Conservation (phyloP, 2,329 filamentous ascomycete species). For the Elsinoe ampelina region DNA sequence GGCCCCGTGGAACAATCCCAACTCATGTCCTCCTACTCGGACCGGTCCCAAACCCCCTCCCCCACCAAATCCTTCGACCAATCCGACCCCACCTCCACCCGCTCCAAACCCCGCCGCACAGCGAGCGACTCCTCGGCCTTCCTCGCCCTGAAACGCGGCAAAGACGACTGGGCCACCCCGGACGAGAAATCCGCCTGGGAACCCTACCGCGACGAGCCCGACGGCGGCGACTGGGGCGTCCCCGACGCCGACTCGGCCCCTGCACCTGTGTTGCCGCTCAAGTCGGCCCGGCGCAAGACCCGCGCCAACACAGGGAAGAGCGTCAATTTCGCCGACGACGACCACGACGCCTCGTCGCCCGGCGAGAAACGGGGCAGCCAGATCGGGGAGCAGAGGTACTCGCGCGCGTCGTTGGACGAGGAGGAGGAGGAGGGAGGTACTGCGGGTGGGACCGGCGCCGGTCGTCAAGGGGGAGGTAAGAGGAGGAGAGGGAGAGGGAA, state of each 20-base stretch:
- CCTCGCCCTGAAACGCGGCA: constrained; percentile 33
- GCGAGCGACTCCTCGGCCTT: constrained; percentile 36
- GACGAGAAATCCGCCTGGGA: constrained; percentile 18
- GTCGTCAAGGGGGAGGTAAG: background rate
- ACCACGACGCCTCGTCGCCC: background rate
- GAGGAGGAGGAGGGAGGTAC: constrained; percentile 31
- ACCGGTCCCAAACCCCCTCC: constrained; percentile 14
- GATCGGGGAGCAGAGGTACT: constrained; percentile 55
- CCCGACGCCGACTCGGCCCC: background rate
- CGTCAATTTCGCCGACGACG: constrained; percentile 32
- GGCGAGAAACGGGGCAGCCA: background rate
- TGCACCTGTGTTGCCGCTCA: background rate
- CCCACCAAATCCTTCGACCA: constrained; percentile 8
- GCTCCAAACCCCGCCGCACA: constrained; percentile 30
- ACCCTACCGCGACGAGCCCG: constrained; percentile 24
- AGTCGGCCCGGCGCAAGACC: constrained; percentile 16
- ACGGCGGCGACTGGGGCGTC: constrained; percentile 28
- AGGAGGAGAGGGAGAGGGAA: constrained; percentile 24
- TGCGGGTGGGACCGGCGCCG: constrained; percentile 10
- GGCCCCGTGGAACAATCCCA: background rate
- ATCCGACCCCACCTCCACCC: constrained; percentile 1
- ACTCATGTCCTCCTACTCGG: background rate
- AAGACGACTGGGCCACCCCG: constrained; percentile 28
- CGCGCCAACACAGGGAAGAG: constrained; percentile 40
- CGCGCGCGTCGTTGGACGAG: constrained; percentile 50